Conservation (phyloP, 2,329 filamentous ascomycete species). For the Neonectria ditissima region DNA sequence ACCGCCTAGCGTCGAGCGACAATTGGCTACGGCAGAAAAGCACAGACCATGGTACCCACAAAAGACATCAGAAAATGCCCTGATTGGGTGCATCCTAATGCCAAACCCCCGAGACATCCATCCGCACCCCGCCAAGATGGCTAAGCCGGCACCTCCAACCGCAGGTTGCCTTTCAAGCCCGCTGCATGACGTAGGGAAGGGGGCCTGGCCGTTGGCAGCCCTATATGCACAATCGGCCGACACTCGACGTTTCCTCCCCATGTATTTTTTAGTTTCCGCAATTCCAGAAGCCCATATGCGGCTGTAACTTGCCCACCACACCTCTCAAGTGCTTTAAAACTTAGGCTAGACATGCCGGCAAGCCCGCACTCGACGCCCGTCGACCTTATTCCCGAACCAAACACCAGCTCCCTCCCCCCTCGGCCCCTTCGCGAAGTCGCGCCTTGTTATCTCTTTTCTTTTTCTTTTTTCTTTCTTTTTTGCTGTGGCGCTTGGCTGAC, state of each 20-base stretch:
- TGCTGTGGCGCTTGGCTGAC: neutral
- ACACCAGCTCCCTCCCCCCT: no score
- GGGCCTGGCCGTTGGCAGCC: neutral
- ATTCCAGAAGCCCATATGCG: neutral
- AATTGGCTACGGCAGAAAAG: no score
- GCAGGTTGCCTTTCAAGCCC: no score
- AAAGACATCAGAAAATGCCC: no score
- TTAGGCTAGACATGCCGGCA: neutral
- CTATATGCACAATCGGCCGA: constrained; percentile 7
- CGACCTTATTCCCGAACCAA: neutral
- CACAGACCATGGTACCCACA: no score
- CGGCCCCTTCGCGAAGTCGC: neutral
- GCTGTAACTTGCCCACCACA: no score
- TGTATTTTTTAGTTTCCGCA: no score
- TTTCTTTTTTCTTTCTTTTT: neutral
- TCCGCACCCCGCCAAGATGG: neutral
- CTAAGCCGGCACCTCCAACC: neutral
- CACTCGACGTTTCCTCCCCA: no score
- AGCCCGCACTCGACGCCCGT: neutral
- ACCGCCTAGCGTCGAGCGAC: no score
- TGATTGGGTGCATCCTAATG: no score
- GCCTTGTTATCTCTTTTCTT: neutral
- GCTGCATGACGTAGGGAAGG: neutral
- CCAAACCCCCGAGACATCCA: no score
- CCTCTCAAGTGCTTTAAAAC: no score